These are phyloP conservation scores for Backusella tuberculispora DNA, from an alignment of 192 early-diverging fungal species.

Conservation along the genomic window DNA sequence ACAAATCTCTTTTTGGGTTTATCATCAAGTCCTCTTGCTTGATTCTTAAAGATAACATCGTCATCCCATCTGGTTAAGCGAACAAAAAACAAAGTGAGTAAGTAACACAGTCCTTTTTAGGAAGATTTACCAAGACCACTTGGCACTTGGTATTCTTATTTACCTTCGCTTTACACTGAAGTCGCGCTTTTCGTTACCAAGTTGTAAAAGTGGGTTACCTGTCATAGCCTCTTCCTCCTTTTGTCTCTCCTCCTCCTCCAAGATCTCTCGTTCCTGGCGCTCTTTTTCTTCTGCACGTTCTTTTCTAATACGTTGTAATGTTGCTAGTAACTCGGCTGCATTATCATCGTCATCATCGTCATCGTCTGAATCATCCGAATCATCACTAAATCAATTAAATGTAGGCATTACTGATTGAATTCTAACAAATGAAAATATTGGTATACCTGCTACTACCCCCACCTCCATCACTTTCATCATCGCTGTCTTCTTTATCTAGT, in stretches of 20 bases:
- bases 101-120: background rate
- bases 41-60: constrained; percentile 98
- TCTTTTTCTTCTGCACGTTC: constrained; percentile 93
- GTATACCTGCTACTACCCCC: constrained; percentile 45
- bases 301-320: constrained; percentile 90
- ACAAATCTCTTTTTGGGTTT: constrained; percentile 94
- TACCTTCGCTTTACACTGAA: constrained; percentile 86
- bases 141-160: constrained; percentile 8
- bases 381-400: constrained; percentile 22
- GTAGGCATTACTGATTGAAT: background rate
- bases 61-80: constrained; percentile 85
- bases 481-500: constrained; percentile 64
- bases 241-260: constrained; percentile 62
- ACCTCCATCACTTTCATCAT: constrained; percentile 50
- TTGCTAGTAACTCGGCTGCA: constrained; percentile 79
- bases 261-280: constrained; percentile 59
- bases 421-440: background rate
- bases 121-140: constrained; percentile 1
- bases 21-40: constrained; percentile 85
- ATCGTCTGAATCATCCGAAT: constrained; percentile 33
- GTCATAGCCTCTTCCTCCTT: constrained; percentile 63
- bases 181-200: constrained; percentile 49
- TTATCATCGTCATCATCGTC: constrained; percentile 90
- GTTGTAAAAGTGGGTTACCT: constrained; percentile 86
- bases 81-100: background rate